These are phyloP conservation scores for Golubevia sp. DNA, from an alignment of 1,284 basidiomycete genomes.

Conservation along the genomic window DNA sequence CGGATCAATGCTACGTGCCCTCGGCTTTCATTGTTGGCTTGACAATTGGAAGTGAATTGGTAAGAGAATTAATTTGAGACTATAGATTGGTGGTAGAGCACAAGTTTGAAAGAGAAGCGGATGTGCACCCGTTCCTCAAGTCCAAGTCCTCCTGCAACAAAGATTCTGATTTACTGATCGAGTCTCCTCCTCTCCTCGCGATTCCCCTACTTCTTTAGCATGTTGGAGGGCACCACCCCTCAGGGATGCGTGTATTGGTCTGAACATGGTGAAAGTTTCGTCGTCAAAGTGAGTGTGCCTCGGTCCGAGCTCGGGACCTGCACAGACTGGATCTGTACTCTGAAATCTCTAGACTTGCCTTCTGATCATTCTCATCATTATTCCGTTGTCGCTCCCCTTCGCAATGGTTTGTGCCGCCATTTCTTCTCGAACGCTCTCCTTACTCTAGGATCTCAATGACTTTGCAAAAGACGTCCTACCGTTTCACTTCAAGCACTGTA, in stretches of 20 bases:
- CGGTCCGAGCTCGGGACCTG: too few relatives aligned
- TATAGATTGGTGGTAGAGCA: too few relatives aligned
- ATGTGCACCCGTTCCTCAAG: background rate
- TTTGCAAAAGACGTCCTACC: constrained; percentile 93
- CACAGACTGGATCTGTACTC: too few relatives aligned
- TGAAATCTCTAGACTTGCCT: background rate
- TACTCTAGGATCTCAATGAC: constrained; percentile 83
- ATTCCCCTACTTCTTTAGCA: constrained; percentile 65
- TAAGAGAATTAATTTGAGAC: too few relatives aligned
- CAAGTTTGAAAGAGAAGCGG: background rate
- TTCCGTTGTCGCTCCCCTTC: background rate
- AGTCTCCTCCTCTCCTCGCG: constrained; percentile 12
- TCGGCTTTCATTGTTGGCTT: too few relatives aligned
- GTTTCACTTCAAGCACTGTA: constrained; percentile 94
- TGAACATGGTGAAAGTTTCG: constrained; percentile 82
- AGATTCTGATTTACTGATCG: constrained; percentile 5
- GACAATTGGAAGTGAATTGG: too few relatives aligned
- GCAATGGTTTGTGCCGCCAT: background rate
- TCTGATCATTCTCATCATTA: background rate
- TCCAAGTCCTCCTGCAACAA: background rate
- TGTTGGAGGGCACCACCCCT: constrained; percentile 82
- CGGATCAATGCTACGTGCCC: background rate
- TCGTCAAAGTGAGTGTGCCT: constrained; percentile 73
- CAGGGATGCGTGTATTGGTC: constrained; percentile 83
- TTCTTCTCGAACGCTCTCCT: background rate